Evolutionary conservation across 805 yeast species (phyloP), one percentile per base, ranked within the genome.

Genomic region (Candida taoyuanica): DNA sequence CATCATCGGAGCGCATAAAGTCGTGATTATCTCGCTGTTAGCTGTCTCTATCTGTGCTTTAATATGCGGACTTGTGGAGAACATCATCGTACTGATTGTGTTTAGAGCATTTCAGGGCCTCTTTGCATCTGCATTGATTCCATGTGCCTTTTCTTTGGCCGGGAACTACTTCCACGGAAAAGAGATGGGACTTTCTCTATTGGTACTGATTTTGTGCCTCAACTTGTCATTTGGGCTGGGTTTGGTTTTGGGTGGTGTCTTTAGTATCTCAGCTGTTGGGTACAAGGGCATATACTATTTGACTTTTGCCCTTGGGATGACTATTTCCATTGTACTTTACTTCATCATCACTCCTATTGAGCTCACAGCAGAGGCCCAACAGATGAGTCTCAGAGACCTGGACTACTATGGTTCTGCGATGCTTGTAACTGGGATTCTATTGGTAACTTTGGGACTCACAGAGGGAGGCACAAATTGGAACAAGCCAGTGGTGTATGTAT

Each of bases 81-180:
- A 61, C 13, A 46, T 54, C 32, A 62, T 56, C 29, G 67, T 55
- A 1, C 48, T 70, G 34, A 63, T 68, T 36, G 60, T 70, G 0
- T 60, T 71, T 37, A 55, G 74, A 44, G 71, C 73, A 3, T 35
- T 71, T 1, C 75, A 70, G 46, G 75, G 75, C 12, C 48, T 68
- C 5, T 58, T 65, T 14, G 75, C 65, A 2, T 63, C 75, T 1
- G 59, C 64, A 7, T 40, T 65, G 7, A 52, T 71, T 13, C 75
- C 74, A 3, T 51, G 62, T 7, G 52, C 64, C 5, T 62, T 56
- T 33, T 64, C 65, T 0, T 36, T 65, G 12, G 55, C 63, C 5
- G 63, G 62, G 0, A 40, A 52, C 26, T 50, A 56, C 17, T 63
- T 57, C 34, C 37, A 46, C 6, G 67, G 62, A 2, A 47, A 52